Base-by-base conservation (phyloP, 768 basidiomycete genomes). In the Tephrocybe sp. region DNA sequence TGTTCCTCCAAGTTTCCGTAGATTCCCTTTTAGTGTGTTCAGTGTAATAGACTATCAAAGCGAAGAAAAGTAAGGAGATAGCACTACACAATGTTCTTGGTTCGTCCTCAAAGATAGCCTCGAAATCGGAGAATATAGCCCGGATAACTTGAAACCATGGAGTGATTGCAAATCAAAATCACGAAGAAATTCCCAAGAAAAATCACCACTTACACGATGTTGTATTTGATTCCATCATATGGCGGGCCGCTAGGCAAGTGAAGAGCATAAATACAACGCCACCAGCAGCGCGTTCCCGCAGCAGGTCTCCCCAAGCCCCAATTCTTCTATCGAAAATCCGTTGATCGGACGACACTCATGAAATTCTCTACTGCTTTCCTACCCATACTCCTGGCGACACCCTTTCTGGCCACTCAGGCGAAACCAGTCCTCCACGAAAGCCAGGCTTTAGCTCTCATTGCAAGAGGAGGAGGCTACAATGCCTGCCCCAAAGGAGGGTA, bases 381-480 rank as follows among this genome's bases (percentile, higher is more conserved):
- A 7, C 19, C 40, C 19, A 22, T 22, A 19, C 12, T 32, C 15
- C 39, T 49, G 3, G 37, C 28, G 15, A 16, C 38, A 4, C 38
- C 47, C 31, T 21, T 19, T 27, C 4, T 40, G 12, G 39, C 21
- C 30, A 13, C 38, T 19, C 36, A 37, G 36, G 38, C 47, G 4
- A 27, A 30, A 25, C 47, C 47, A 40, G 19, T 41, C 19, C 37
- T 40, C 9, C 38, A 49, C 6, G 37, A 49, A 19, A 16, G 21
- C 18, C 39, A 34, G 6, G 19, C 34, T 19, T 15, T 45, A 21
- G 32, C 12, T 8, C 38, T 49, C 27, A 30, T 48, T 27, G 37
- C 47, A 5, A 41, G 47, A 49, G 47, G 47, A 49, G 47, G 32
- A n/a, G 32, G 47, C 28, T 41, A n/a, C 27, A 39, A 39, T 8